A percentile compares a stretch with the other conserved stretches of the same genome.
phyloP scores from a whole-genome alignment of 176 grass and related monocot species.

The Pontederia paniculata region DNA sequence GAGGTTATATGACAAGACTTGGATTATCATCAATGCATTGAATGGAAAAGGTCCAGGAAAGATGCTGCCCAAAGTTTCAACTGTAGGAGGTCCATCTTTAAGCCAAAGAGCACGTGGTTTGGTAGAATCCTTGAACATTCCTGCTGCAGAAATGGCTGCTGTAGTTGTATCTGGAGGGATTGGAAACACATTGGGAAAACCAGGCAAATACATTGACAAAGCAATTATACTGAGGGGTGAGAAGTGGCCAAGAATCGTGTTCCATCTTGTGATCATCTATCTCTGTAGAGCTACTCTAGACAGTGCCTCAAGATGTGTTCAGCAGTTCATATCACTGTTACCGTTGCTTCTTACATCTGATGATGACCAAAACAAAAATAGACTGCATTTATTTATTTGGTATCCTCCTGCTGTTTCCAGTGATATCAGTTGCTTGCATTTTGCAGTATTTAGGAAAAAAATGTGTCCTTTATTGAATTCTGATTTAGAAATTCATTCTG shows the following conservation, averaged over 20 bases:
- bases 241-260: conserved; percentile 75
- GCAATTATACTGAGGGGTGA: conserved; percentile 88
- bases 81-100: conserved; percentile 50
- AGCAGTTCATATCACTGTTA: conserved; percentile 78
- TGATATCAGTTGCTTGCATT: neutral
- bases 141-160: conserved; percentile 96
- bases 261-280: conserved; percentile 80
- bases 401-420: conserved; percentile 14
- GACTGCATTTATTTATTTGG: conserved; percentile 86
- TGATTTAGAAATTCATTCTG: conserved; percentile 2
- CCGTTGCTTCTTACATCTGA: conserved; percentile 65
- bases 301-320: conserved; percentile 56
- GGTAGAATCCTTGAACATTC: conserved; percentile 95
- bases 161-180: conserved; percentile 94
- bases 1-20: conserved; percentile 80
- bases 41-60: conserved; percentile 69
- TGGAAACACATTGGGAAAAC: conserved; percentile 52
- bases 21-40: conserved; percentile 61
- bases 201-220: conserved; percentile 74
- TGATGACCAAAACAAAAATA: conserved; percentile 84
- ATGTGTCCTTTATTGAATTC: conserved; percentile 6
- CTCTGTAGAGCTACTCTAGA: conserved; percentile 92
- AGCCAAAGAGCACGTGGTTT: conserved; percentile 87
- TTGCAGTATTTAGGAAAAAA: conserved; percentile 1
- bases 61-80: conserved; percentile 41